Evolutionary conservation across 192 early-diverging fungal genomes (phyloP).

Genomic region (Coemansia sp.): DNA sequence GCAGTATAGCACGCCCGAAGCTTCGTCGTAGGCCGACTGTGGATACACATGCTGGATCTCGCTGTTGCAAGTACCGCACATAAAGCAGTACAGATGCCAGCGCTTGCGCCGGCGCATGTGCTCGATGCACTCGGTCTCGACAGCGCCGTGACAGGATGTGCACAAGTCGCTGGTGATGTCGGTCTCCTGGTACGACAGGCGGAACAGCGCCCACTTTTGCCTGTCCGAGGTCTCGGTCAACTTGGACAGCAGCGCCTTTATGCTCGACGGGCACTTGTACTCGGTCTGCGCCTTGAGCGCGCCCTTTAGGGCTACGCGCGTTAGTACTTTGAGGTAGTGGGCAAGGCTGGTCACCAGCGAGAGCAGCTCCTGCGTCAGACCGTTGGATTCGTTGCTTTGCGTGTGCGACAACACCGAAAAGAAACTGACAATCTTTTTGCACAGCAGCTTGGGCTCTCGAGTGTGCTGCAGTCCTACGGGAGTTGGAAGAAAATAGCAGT

Average conservation of each 20-base stretch:
- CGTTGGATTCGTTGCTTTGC: constrained; percentile 56
- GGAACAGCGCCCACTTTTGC: constrained; percentile 53
- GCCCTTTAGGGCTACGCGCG: constrained; percentile 85
- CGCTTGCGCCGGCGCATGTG: constrained; percentile 57
- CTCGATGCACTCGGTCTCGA: constrained; percentile 91
- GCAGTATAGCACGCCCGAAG: constrained; percentile 54
- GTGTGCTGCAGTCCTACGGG: constrained; percentile 67
- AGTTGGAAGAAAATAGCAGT: background rate
- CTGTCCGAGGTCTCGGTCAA: constrained; percentile 69
- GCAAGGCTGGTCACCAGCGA: constrained; percentile 89
- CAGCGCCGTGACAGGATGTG: constrained; percentile 69
- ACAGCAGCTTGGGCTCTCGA: constrained; percentile 93
- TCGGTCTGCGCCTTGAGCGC: constrained; percentile 70
- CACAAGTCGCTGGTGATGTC: constrained; percentile 83
- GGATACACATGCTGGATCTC: constrained; percentile 59
- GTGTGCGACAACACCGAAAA: constrained; percentile 88
- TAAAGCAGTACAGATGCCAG: constrained; percentile 86
- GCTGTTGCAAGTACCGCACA: constrained; percentile 70
- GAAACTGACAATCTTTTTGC: constrained; percentile 94
- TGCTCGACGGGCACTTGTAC: constrained; percentile 52
- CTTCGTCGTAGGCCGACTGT: constrained; percentile 59
- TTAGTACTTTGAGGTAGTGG: constrained; percentile 90
- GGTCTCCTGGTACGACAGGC: constrained; percentile 58
- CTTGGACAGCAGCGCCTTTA: constrained; percentile 74
- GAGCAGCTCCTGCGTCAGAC: constrained; percentile 85